These are phyloP conservation scores for Talaromyces nanjingensis DNA, from an alignment of 495 filamentous ascomycete species.

Conservation along the genomic window DNA sequence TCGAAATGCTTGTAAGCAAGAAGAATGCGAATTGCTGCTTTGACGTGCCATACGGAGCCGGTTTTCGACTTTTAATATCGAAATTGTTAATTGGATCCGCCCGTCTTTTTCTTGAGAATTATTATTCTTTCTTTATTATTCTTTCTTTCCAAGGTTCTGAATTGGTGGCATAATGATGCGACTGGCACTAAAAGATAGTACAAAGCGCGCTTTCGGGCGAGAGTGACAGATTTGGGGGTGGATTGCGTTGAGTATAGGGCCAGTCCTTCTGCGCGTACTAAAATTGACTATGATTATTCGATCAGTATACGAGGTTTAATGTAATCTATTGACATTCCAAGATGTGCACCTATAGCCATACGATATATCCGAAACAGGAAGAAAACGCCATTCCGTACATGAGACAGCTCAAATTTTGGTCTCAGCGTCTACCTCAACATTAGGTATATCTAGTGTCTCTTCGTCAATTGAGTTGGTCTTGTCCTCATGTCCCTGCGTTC, in stretches of 20 bases:
- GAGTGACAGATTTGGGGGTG: background rate
- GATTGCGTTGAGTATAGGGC: background rate
- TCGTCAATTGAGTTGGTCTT: background rate
- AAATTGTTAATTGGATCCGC: background rate
- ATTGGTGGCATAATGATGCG: background rate
- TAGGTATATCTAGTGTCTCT: background rate
- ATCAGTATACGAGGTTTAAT: background rate
- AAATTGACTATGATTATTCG: background rate
- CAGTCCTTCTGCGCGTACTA: background rate
- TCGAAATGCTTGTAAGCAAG: too few relatives aligned
- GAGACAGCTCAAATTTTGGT: background rate
- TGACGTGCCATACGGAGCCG: background rate
- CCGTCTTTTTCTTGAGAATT: background rate
- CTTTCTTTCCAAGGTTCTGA: too few relatives aligned
- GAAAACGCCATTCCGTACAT: background rate
- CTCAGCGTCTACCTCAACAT: background rate
- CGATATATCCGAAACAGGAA: background rate
- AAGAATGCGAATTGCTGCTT: too few relatives aligned
- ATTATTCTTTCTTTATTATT: background rate
- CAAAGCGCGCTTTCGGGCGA: background rate
- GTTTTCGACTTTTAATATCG: background rate
- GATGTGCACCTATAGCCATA: background rate
- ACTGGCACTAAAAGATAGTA: background rate
- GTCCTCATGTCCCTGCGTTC: slow-evolving; percentile 20
- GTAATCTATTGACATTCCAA: background rate